phyloP scores from a whole-genome alignment of 176 grass and related monocot species.

The Phyllostachys edulis region DNA sequence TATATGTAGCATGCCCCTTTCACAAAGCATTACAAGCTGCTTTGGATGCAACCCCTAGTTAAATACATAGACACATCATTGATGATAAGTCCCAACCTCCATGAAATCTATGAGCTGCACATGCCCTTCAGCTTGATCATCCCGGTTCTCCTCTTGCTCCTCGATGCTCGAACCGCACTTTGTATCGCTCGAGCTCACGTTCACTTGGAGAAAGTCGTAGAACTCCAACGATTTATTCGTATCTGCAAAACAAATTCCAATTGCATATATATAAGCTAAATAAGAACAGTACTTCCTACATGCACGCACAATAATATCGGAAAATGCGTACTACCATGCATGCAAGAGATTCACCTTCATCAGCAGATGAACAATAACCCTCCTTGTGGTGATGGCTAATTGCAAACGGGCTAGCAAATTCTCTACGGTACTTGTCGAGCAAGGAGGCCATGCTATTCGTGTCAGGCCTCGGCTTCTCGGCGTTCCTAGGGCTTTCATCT shows the following conservation, averaged over 20 bases:
- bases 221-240: slow-evolving; percentile 60
- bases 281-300: background rate
- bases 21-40: slow-evolving; percentile 60
- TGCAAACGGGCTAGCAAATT: slow-evolving; percentile 37
- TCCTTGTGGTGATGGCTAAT: slow-evolving; percentile 40
- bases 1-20: slow-evolving; percentile 43
- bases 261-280: background rate
- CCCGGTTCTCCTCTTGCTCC: slow-evolving; percentile 64
- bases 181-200: slow-evolving; percentile 70
- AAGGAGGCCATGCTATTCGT: slow-evolving; percentile 43
- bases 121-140: slow-evolving; percentile 42
- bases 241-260: slow-evolving; percentile 41
- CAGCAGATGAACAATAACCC: slow-evolving; percentile 40
- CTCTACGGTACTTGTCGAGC: slow-evolving; percentile 58
- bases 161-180: slow-evolving; percentile 79
- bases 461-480: slow-evolving; percentile 10
- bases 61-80: slow-evolving; percentile 58
- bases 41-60: slow-evolving; percentile 54
- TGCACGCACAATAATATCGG: background rate
- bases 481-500: slow-evolving; percentile 25
- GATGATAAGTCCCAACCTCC: slow-evolving; percentile 67
- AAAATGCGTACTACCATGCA: slow-evolving; percentile 3
- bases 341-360: slow-evolving; percentile 52
- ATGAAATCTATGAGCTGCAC: slow-evolving; percentile 86
- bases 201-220: slow-evolving; percentile 93